phyloP scores from a whole-genome alignment of 2,329 filamentous ascomycete species.

The Monosporascus sp. region DNA sequence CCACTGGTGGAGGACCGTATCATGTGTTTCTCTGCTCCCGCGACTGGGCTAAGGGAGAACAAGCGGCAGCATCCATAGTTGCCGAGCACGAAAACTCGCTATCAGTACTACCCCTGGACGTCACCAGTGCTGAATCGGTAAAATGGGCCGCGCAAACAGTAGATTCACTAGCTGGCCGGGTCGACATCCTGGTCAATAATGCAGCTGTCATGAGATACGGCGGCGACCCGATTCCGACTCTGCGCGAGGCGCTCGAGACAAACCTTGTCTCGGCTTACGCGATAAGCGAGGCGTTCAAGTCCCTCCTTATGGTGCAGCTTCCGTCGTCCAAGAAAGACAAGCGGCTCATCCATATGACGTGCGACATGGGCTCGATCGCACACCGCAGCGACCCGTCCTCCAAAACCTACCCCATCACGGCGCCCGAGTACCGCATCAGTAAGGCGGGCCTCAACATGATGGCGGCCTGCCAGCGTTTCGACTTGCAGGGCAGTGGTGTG shows the following conservation, averaged over 20 bases:
- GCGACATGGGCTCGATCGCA: constrained; percentile 11
- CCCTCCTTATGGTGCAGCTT: constrained; percentile 8
- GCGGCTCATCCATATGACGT: constrained; percentile 14
- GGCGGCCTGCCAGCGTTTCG: constrained; percentile 12
- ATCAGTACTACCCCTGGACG: constrained; percentile 13
- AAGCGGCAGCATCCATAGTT: neutral
- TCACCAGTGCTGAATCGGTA: constrained; percentile 9
- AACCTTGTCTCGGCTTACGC: constrained; percentile 13
- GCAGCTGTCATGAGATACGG: constrained; percentile 7
- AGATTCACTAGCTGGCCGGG: constrained; percentile 6
- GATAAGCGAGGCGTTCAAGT: constrained; percentile 11
- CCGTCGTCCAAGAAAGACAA: constrained; percentile 7
- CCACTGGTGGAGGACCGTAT: constrained; percentile 9
- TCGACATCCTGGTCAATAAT: constrained; percentile 18
- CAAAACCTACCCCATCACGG: constrained; percentile 4
- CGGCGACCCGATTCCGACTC: constrained; percentile 7
- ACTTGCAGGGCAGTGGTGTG: constrained; percentile 10
- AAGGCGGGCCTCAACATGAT: constrained; percentile 16
- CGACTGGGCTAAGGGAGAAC: constrained; percentile 7
- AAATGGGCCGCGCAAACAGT: constrained; percentile 6
- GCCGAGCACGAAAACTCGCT: constrained; percentile 10
- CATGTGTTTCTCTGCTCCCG: constrained; percentile 15
- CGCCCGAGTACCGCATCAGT: constrained; percentile 10
- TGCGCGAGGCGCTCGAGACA: constrained; percentile 10
- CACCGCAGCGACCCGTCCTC: constrained; percentile 5